These are phyloP conservation scores for Colletotrichum chrysophilum DNA, from an alignment of 2,329 filamentous ascomycete genomes.

Conservation along the genomic window DNA sequence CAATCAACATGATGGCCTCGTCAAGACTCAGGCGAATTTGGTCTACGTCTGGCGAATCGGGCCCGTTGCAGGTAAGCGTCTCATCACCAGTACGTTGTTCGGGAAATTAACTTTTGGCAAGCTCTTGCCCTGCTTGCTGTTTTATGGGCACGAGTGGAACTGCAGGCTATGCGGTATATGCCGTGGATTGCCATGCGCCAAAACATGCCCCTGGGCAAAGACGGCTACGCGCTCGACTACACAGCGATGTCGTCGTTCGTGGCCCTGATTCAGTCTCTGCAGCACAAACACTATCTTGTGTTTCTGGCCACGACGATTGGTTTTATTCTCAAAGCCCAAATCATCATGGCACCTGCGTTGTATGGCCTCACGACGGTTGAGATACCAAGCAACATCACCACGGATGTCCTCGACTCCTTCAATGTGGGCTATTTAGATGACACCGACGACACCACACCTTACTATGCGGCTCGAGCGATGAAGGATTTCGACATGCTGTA, in stretches of 20 bases:
- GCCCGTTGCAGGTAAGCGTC: background rate
- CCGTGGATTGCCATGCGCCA: background rate
- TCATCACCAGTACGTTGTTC: background rate
- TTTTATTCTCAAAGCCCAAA: background rate
- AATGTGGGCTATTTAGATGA: background rate
- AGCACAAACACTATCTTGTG: background rate
- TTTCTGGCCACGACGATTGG: background rate
- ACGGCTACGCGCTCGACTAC: background rate
- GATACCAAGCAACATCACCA: background rate
- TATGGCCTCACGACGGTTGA: background rate
- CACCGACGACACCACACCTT: background rate
- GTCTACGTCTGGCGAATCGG: slow-evolving; percentile 1
- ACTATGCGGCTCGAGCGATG: background rate
- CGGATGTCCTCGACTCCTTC: background rate
- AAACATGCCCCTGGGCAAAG: background rate
- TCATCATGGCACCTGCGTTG: background rate
- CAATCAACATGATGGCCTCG: background rate
- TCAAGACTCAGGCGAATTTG: background rate
- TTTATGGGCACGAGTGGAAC: slow-evolving; percentile 1
- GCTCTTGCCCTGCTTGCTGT: background rate
- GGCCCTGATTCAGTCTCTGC: background rate
- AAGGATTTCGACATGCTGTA: background rate
- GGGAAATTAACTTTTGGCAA: background rate
- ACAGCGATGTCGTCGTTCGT: background rate
- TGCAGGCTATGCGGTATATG: slow-evolving; percentile 3